These are phyloP conservation scores for sunflower (Helianthus annuus) DNA, from an alignment of 129 eudicot genomes.

Conservation along the genomic window DNA sequence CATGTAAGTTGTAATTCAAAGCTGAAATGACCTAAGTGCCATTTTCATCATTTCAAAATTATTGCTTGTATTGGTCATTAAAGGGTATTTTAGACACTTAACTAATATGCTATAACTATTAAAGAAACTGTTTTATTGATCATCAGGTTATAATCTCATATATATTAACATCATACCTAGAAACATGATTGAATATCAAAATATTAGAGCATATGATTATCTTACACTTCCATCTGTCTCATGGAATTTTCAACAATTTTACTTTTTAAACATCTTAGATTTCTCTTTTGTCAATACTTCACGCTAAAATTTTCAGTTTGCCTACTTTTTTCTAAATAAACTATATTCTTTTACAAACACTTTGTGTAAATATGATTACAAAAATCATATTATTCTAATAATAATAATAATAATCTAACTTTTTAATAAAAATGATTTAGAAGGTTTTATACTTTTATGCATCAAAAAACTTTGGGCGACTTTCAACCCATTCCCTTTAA, in stretches of 20 bases:
- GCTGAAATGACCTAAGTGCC: conserved; percentile 5
- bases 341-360: background rate
- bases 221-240: background rate
- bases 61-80: background rate
- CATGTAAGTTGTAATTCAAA: conserved; percentile 3
- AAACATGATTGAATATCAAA: background rate
- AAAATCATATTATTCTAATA: background rate
- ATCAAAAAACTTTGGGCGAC: background rate
- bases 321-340: background rate
- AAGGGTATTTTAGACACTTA: conserved; percentile 4
- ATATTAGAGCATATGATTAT: background rate
- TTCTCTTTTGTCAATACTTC: background rate
- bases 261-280: background rate
- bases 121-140: background rate
- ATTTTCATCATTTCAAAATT: conserved; percentile 1
- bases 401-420: background rate
- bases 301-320: background rate
- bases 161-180: background rate
- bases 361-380: background rate
- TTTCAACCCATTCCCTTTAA: background rate
- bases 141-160: background rate
- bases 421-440: background rate
- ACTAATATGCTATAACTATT: background rate
- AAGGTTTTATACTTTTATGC: conserved; percentile 9
- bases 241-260: background rate